Base-by-base conservation (phyloP, 139 green algal species). In the Chlorella sp. region DNA sequence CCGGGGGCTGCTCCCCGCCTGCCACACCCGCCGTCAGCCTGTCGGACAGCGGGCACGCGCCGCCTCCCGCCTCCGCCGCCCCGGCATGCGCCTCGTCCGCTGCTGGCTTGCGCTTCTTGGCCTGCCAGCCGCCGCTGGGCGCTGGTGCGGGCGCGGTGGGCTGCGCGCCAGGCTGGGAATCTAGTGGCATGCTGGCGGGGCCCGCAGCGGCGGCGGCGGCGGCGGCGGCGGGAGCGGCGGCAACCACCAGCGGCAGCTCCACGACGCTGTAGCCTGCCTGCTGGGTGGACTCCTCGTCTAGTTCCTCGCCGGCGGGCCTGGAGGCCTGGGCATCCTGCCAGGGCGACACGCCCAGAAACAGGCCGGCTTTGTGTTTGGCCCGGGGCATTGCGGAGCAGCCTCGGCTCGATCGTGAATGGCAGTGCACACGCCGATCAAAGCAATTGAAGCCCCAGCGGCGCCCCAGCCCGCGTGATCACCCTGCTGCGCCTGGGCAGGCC, bases 61-160 rank as follows among this genome's bases (percentile, higher is more conserved):
- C n/a, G n/a, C n/a, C n/a, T 28, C n/a, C 44, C 44, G 4, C 9
- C 17, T 32, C 44, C 12, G 20, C 13, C 4, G 44, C 44, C 72
- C 13, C 28, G 2, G 17, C n/a, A 2, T 16, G 28, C 3, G 38
- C 44, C 16, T 36, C 72, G 7, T 70, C 51, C 3, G 51, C 74
- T 51, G 55, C 55, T 20, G 36, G 7, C 55, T 57, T 82, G 34
- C 76, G 76, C 63, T 67, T 82, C 76, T 82, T 82, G 39, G 76
- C 39, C 1, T 57, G 34, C 76, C 76, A 82, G 26, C 36, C 76
- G 36, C 15, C 57, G 34, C 36, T 63, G n/a, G 76, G 21, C 21
- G 56, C 57, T 23, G 76, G 30, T 44, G 57, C 38, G 56, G 60
- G 34, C 6, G 57, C 23, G 56, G 25, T 2, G 30, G 60, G 18